These are phyloP conservation scores for Boletus reticulatus DNA, from an alignment of 768 basidiomycete species.

Conservation along the genomic window DNA sequence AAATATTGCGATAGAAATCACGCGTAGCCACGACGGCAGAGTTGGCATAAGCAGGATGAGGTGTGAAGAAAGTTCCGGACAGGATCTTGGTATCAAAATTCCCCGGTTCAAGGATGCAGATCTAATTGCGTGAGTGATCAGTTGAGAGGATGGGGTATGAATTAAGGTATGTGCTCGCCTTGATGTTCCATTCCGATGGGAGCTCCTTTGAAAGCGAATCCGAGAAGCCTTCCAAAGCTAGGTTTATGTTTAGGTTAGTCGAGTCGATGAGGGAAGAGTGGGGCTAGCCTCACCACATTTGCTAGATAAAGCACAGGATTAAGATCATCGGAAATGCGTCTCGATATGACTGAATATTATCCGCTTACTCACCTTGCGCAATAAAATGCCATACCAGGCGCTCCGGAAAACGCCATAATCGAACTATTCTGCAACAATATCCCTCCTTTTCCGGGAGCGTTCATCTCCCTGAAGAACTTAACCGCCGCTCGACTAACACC, in stretches of 20 bases:
- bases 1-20: not conserved
- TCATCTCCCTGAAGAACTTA: constrained; percentile 33
- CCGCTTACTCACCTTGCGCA: constrained; percentile 3
- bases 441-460: constrained; percentile 15
- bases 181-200: constrained; percentile 20
- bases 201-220: constrained; percentile 14
- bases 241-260: not conserved
- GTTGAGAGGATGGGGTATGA: no score
- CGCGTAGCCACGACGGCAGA: not conserved
- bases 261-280: no score
- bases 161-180: not conserved
- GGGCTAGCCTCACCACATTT: constrained; percentile 10
- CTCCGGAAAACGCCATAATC: not conserved
- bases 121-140: not conserved
- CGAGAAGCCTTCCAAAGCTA: constrained; percentile 12
- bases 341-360: not conserved
- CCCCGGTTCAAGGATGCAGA: constrained; percentile 20
- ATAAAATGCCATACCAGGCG: constrained; percentile 7
- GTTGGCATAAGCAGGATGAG: constrained; percentile 8
- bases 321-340: not conserved
- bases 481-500: constrained; percentile 24
- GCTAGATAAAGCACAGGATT: not conserved
- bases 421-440: constrained; percentile 14
- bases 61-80: not conserved
- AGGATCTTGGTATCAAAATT: constrained; percentile 12